Evolutionary conservation across 2,329 filamentous ascomycete genomes (phyloP), one percentile per base, ranked within the genome.

Genomic region (Aspergillus intermedius): DNA sequence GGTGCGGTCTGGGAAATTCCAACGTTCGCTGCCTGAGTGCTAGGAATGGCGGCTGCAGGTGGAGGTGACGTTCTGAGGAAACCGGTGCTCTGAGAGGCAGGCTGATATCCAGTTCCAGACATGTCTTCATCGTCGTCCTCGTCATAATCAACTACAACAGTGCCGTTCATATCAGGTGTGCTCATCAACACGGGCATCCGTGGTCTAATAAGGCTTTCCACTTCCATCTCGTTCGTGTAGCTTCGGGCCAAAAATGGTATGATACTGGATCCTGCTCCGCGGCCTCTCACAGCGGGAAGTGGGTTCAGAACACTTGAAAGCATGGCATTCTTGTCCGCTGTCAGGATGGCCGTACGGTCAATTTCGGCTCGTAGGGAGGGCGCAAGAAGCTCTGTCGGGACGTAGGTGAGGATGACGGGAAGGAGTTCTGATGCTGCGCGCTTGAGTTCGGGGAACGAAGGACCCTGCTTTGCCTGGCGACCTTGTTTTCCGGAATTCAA

Each of bases 231-330:
- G 9, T 77, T 66, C 0, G 82, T 76, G 59, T 83, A 87, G 45
- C 80, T 77, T 47, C 83, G 78, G 6, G 82, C 80, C 22, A 96
- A 72, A 59, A 95, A 87, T 0, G 91, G 91, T 43, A 95, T 69
- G 43, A 95, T 84, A 64, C 85, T 93, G 23, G 86, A 77, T 51
- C 83, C 80, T 45, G 81, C 78, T 35, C 71, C 73, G 54, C 81
- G 75, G 39, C 84, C 79, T 62, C 83, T 77, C 60, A 80, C 74
- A 60, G 83, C 74, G 53, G 82, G 72, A 66, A 83, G 81, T 0
- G 89, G 88, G 66, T 93, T 89, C 50, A 96, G 73, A 10, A 94
- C 83, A 64, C 88, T 91, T 5, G 89, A 82, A 9, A 93, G 62
- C 79, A 96, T 87, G 39, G 87, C 85, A 28, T 83, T 75, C 61